These are phyloP conservation scores for Colletotrichum camelliae DNA, from an alignment of 2,329 filamentous ascomycete genomes.

Conservation along the genomic window DNA sequence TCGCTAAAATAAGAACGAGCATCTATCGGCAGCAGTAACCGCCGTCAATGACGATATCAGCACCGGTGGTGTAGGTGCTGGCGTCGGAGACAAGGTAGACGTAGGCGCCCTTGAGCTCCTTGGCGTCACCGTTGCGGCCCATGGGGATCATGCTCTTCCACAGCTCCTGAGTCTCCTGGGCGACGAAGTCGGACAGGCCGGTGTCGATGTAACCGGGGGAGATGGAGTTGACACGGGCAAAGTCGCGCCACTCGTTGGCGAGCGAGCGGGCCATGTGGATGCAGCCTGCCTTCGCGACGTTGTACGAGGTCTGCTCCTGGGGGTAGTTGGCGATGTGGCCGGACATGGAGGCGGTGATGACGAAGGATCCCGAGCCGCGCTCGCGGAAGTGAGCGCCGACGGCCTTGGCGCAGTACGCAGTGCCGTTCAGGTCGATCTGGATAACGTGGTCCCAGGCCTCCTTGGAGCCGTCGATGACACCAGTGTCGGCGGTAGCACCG, in stretches of 20 bases:
- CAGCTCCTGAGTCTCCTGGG: conserved; percentile 69
- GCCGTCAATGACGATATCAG: conserved; percentile 75
- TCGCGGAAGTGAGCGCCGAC: conserved; percentile 69
- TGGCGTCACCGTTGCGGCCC: conserved; percentile 69
- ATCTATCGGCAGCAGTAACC: conserved; percentile 61
- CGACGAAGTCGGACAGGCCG: conserved; percentile 71
- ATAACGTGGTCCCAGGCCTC: conserved; percentile 71
- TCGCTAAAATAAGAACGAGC: background rate
- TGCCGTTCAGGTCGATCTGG: conserved; percentile 68
- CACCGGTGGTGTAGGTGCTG: conserved; percentile 75
- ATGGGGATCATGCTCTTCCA: conserved; percentile 80
- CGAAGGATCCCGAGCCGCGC: conserved; percentile 67
- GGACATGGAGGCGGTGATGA: conserved; percentile 74
- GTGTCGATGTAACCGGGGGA: conserved; percentile 74
- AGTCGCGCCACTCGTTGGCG: conserved; percentile 73
- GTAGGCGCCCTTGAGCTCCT: conserved; percentile 80
- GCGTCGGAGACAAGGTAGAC: conserved; percentile 80
- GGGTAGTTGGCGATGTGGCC: conserved; percentile 75
- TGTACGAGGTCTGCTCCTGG: conserved; percentile 71
- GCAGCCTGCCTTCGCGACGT: conserved; percentile 66
- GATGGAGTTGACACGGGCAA: conserved; percentile 69
- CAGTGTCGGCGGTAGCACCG: conserved; percentile 71
- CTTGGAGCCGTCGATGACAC: conserved; percentile 71
- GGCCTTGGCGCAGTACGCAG: conserved; percentile 72
- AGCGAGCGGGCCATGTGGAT: conserved; percentile 50